Conservation (phyloP, 2,329 filamentous ascomycete genomes). For the Aschersonia sp. region DNA sequence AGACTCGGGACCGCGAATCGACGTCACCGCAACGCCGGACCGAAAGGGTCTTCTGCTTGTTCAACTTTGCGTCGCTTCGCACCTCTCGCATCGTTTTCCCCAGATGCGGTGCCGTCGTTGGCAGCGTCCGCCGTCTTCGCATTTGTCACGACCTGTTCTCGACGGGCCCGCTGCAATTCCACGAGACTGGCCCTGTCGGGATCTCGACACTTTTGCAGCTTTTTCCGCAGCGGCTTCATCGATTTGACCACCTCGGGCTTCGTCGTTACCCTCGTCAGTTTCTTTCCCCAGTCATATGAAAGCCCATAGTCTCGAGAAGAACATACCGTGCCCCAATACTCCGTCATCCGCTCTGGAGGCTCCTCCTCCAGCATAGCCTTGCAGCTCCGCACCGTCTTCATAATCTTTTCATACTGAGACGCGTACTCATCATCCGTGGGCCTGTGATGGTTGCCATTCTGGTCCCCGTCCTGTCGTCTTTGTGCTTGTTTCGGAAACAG, state of each 20-base stretch:
- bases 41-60: too few relatives aligned
- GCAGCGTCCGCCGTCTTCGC: constrained; percentile 24
- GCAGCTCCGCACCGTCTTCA: constrained; percentile 33
- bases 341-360: constrained; percentile 37
- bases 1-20: too few relatives aligned
- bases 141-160: constrained; percentile 33
- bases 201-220: constrained; percentile 59
- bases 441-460: neutral
- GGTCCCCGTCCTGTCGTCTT: neutral
- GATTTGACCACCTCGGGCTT: constrained; percentile 27
- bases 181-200: constrained; percentile 61
- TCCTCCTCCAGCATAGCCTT: constrained; percentile 40
- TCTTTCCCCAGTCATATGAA: too few relatives aligned
- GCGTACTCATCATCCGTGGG: constrained; percentile 5
- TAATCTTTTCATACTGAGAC: constrained; percentile 29
- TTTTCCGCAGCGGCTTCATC: constrained; percentile 47
- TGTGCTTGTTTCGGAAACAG: constrained; percentile 19
- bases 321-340: constrained; percentile 38
- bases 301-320: neutral
- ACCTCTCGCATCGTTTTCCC: too few relatives aligned
- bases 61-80: too few relatives aligned
- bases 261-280: neutral
- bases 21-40: too few relatives aligned
- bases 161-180: constrained; percentile 49
- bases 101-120: too few relatives aligned